Conservation (phyloP, 2,329 filamentous ascomycete genomes). For the Xylariomycetidae sp. region DNA sequence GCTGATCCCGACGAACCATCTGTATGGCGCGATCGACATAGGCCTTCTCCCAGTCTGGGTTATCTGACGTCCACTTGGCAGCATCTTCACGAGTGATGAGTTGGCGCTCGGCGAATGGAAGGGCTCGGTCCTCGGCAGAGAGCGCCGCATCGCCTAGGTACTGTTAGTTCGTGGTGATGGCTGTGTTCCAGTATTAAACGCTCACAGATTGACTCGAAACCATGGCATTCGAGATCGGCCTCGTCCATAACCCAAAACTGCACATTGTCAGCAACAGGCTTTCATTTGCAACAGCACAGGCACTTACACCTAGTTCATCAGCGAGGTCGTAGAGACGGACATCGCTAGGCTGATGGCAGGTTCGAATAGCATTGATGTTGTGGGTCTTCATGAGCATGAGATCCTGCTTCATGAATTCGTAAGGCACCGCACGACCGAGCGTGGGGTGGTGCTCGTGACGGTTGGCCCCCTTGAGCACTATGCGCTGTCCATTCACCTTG, state of each 20-base stretch:
- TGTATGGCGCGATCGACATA: conserved; percentile 41
- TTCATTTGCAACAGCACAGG: conserved; percentile 16
- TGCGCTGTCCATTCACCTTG: conserved; percentile 50
- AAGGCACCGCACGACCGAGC: conserved; percentile 48
- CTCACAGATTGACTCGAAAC: conserved; percentile 24
- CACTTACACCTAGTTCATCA: conserved; percentile 40
- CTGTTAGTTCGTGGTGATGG: conserved; percentile 1
- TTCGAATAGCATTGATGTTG: conserved; percentile 58
- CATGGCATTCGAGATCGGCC: conserved; percentile 36
- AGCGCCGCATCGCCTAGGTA: conserved; percentile 22
- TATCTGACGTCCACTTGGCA: conserved; percentile 48
- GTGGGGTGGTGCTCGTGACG: conserved; percentile 56
- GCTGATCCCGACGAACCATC: conserved; percentile 1
- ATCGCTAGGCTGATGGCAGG: conserved; percentile 53
- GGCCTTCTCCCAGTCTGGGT: conserved; percentile 50
- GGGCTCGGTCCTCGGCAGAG: conserved; percentile 19
- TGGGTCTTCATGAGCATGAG: conserved; percentile 55
- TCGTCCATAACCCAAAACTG: conserved; percentile 49
- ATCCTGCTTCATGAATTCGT: conserved; percentile 49
- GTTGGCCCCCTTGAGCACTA: conserved; percentile 55
- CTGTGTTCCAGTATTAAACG: neutral
- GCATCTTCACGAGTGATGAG: conserved; percentile 28
- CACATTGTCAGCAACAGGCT: conserved; percentile 16
- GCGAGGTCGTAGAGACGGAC: conserved; percentile 46
- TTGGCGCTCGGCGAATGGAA: conserved; percentile 25